Conservation (phyloP, 1,139 yeast genomes). For the Yamadazyma siamensis region DNA sequence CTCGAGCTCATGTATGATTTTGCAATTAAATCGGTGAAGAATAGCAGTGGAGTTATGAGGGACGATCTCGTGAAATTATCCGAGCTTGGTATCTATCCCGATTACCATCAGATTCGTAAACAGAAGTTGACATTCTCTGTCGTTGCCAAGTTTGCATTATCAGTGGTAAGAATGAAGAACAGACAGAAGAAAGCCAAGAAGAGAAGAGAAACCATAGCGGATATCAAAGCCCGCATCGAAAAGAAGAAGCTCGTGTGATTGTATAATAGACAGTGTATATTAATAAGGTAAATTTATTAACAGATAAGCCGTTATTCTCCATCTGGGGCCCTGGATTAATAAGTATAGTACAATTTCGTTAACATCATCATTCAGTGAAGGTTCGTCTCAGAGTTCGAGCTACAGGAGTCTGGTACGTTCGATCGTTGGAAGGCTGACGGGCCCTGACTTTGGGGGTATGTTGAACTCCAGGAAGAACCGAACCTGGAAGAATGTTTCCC, state of each 20-base stretch:
- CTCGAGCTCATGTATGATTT: conserved; percentile 51
- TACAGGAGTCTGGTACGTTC: conserved; percentile 42
- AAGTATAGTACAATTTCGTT: neutral
- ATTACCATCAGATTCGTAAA: conserved; percentile 11
- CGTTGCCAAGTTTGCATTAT: conserved; percentile 53
- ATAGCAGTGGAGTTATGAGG: conserved; percentile 36
- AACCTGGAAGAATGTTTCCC: no score
- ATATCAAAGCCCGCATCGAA: conserved; percentile 19
- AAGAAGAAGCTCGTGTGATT: conserved; percentile 2
- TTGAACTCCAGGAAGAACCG: conserved; percentile 3
- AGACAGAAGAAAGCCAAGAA: conserved; percentile 27
- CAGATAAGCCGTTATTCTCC: no score
- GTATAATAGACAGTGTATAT: conserved; percentile 5
- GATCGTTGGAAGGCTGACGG: conserved; percentile 38
- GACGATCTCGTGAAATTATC: conserved; percentile 44
- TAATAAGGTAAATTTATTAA: no score
- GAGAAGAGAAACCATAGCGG: conserved; percentile 22
- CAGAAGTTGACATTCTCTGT: conserved; percentile 27
- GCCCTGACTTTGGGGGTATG: conserved; percentile 42
- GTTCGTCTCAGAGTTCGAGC: conserved; percentile 31
- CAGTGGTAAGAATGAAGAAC: conserved; percentile 49
- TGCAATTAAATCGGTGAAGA: conserved; percentile 43
- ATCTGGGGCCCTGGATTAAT: no score
- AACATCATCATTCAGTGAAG: conserved; percentile 9
- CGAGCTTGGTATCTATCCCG: conserved; percentile 51